A percentile compares a stretch with the other conserved stretches of the same genome.
These are phyloP conservation scores for Picea sitchensis DNA, from an alignment of 75 land plant genomes.

Conservation along the genomic window DNA sequence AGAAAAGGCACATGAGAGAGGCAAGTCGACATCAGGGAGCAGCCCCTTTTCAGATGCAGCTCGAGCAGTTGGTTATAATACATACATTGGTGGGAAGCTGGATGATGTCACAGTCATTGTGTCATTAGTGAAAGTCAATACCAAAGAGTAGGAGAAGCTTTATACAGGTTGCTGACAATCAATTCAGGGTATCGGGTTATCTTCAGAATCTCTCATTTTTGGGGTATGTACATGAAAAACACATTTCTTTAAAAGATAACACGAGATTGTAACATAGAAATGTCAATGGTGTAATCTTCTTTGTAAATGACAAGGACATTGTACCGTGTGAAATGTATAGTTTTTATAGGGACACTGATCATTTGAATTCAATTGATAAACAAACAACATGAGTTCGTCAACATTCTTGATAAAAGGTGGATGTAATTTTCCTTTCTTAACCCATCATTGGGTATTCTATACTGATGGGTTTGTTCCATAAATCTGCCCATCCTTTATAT, in stretches of 20 bases:
- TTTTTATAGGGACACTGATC: background rate
- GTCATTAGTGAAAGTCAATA: constrained; percentile 32
- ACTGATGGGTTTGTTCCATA: too few species aligned
- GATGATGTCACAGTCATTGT: constrained; percentile 88
- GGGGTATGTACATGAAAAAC: background rate
- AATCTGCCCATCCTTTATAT: too few species aligned
- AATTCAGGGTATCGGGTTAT: background rate
- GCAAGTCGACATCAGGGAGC: constrained; percentile 35
- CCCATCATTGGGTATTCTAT: too few species aligned
- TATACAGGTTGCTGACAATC: background rate
- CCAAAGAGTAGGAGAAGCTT: background rate
- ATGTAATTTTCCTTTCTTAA: too few species aligned
- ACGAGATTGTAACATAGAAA: background rate
- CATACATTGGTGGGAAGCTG: constrained; percentile 70
- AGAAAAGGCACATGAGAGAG: constrained; percentile 58
- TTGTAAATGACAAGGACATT: background rate
- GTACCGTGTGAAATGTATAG: background rate
- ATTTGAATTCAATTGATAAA: background rate
- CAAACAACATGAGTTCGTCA: too few species aligned
- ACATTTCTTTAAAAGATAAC: background rate
- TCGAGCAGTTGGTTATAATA: constrained; percentile 51
- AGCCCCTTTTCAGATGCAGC: constrained; percentile 83
- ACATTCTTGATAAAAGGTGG: too few species aligned
- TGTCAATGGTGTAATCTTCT: background rate
- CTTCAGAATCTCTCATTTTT: background rate